Conservation (phyloP, 2,329 filamentous ascomycete species). For the Aureobasidium sp. region DNA sequence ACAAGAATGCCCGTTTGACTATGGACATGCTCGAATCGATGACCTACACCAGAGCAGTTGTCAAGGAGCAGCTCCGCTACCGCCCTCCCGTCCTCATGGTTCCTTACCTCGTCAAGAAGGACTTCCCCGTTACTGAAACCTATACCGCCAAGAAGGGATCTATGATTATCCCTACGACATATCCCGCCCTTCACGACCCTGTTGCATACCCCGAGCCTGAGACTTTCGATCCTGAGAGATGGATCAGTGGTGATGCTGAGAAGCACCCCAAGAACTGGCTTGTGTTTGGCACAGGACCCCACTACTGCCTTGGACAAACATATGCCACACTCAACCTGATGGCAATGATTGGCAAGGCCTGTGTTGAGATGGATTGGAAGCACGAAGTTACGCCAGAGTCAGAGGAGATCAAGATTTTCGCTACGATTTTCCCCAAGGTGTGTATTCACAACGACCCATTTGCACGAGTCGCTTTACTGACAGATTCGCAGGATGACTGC, state of each 20-base stretch:
- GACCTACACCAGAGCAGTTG: conserved; percentile 83
- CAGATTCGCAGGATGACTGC: conserved; percentile 13
- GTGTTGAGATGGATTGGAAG: conserved; percentile 61
- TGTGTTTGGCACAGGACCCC: conserved; percentile 82
- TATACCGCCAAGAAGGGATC: conserved; percentile 94
- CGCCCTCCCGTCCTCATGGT: conserved; percentile 96
- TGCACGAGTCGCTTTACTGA: not conserved
- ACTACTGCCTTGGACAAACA: conserved; percentile 91
- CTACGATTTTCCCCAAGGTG: conserved; percentile 95
- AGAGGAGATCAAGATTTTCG: conserved; percentile 97
- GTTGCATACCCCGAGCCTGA: conserved; percentile 90
- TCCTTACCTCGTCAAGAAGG: conserved; percentile 88
- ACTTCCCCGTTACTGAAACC: conserved; percentile 77
- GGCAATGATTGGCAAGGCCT: conserved; percentile 83
- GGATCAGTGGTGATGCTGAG: conserved; percentile 84
- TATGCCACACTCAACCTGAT: conserved; percentile 88
- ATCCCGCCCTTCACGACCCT: conserved; percentile 82
- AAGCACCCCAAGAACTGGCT: conserved; percentile 93
- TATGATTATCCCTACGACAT: conserved; percentile 91
- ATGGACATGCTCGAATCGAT: conserved; percentile 86
- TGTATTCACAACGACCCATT: conserved; percentile 28
- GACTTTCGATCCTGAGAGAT: conserved; percentile 81
- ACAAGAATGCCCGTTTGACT: conserved; percentile 61
- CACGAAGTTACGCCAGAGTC: conserved; percentile 77
- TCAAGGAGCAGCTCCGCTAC: conserved; percentile 87